These are phyloP conservation scores for Maudiozyma saulgeensis DNA, from an alignment of 805 yeast species.

Conservation along the genomic window DNA sequence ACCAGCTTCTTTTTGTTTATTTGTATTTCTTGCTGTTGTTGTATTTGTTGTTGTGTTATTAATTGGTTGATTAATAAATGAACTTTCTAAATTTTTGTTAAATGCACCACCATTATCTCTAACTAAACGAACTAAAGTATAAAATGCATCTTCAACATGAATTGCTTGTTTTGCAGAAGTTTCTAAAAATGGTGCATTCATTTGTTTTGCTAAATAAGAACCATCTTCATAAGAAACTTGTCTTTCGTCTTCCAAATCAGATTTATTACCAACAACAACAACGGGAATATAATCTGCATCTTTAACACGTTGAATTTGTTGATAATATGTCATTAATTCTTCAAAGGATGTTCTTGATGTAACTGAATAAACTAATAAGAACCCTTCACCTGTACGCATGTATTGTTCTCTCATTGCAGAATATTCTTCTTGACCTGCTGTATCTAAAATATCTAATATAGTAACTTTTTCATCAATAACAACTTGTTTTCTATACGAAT, in stretches of 20 bases:
- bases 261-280: constrained; percentile 69
- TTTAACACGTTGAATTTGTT: constrained; percentile 70
- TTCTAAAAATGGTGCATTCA: constrained; percentile 73
- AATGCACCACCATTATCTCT: constrained; percentile 30
- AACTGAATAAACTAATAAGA: constrained; percentile 78
- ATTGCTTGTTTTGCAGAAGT: constrained; percentile 87
- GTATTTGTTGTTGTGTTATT: background rate
- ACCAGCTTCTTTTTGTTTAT: background rate
- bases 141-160: constrained; percentile 82
- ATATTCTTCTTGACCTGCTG: constrained; percentile 98
- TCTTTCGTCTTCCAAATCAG: constrained; percentile 66
- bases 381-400: constrained; percentile 95
- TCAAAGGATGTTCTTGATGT: constrained; percentile 79
- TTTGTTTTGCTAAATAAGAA: constrained; percentile 47
- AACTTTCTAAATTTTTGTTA: constrained; percentile 13
- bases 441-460: constrained; percentile 80
- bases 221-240: constrained; percentile 67
- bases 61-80: background rate
- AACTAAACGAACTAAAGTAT: constrained; percentile 53
- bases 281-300: constrained; percentile 70
- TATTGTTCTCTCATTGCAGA: constrained; percentile 89
- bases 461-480: constrained; percentile 72
- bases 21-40: background rate
- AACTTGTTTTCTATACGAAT: constrained; percentile 80
- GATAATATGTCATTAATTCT: constrained; percentile 70